phyloP scores from a whole-genome alignment of 805 yeast species.

The Maudiozyma turicensis region DNA sequence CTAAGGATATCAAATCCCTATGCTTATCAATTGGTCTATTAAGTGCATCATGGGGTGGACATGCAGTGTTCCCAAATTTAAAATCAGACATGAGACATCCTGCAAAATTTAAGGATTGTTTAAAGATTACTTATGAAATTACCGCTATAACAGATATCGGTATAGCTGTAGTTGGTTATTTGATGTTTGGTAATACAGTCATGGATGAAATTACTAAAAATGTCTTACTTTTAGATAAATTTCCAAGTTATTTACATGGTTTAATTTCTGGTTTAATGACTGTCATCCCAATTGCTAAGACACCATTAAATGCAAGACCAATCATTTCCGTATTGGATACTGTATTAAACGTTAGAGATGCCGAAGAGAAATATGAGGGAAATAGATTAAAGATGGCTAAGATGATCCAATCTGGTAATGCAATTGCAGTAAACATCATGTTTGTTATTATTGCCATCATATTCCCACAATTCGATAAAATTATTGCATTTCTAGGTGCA shows the following conservation, averaged over 20 bases:
- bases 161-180: conserved; percentile 57
- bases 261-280: conserved; percentile 63
- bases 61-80: conserved; percentile 68
- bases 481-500: conserved; percentile 75
- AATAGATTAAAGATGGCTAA: conserved; percentile 14
- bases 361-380: conserved; percentile 14
- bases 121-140: conserved; percentile 49
- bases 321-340: conserved; percentile 61
- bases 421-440: conserved; percentile 42
- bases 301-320: conserved; percentile 78
- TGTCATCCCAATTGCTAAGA: conserved; percentile 73
- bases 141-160: conserved; percentile 51
- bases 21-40: conserved; percentile 56
- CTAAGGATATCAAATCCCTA: conserved; percentile 40
- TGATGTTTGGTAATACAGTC: conserved; percentile 70
- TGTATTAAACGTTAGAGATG: conserved; percentile 29
- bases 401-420: conserved; percentile 18
- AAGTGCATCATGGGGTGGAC: conserved; percentile 82
- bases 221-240: conserved; percentile 53
- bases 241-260: conserved; percentile 52
- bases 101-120: conserved; percentile 41
- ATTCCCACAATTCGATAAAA: conserved; percentile 71
- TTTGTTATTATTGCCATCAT: conserved; percentile 52
- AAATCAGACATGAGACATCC: conserved; percentile 67
- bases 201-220: conserved; percentile 72